These are phyloP conservation scores for Tieghemiomyces parasiticus DNA, from an alignment of 192 early-diverging fungal species.

Conservation along the genomic window DNA sequence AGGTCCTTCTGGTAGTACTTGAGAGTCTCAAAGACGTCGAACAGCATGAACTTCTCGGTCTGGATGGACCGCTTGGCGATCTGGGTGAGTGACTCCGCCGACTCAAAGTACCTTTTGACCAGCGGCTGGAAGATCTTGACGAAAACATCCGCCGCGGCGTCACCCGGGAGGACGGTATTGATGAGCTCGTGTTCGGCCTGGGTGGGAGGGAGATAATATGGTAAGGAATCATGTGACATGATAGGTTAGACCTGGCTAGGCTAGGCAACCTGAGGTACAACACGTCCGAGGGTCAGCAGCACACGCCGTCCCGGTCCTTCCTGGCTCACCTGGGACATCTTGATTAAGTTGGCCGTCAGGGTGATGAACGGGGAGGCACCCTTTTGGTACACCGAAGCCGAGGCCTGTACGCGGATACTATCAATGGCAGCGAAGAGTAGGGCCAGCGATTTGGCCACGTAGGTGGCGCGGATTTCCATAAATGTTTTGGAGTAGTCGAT, in stretches of 20 bases:
- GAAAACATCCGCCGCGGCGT: constrained; percentile 24
- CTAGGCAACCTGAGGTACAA: too few relatives aligned
- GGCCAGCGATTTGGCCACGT: constrained; percentile 30
- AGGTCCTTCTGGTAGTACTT: constrained; percentile 20
- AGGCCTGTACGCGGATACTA: constrained; percentile 24
- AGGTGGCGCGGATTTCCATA: constrained; percentile 22
- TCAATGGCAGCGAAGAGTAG: constrained; percentile 23
- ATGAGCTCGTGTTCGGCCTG: constrained; percentile 27
- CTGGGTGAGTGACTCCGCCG: constrained; percentile 15
- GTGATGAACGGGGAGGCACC: constrained; percentile 27
- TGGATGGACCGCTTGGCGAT: constrained; percentile 29
- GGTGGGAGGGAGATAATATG: too few relatives aligned
- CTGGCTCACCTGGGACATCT: constrained; percentile 23
- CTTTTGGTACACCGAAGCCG: constrained; percentile 30
- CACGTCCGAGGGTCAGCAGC: too few relatives aligned
- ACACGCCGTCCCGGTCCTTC: too few relatives aligned
- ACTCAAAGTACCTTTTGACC: constrained; percentile 21
- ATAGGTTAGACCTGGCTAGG: too few relatives aligned
- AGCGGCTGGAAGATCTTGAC: constrained; percentile 18
- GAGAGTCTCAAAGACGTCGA: constrained; percentile 44
- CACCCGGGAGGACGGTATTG: constrained; percentile 28
- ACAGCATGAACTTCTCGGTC: constrained; percentile 46
- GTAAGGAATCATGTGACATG: too few relatives aligned
- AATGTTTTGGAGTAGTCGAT: constrained; percentile 26
- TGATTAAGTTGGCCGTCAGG: constrained; percentile 26